A percentile compares a stretch with the other conserved stretches of the same genome.
Conservation (phyloP, 2,329 filamentous ascomycete genomes). For the Rhinocladiella similis region DNA sequence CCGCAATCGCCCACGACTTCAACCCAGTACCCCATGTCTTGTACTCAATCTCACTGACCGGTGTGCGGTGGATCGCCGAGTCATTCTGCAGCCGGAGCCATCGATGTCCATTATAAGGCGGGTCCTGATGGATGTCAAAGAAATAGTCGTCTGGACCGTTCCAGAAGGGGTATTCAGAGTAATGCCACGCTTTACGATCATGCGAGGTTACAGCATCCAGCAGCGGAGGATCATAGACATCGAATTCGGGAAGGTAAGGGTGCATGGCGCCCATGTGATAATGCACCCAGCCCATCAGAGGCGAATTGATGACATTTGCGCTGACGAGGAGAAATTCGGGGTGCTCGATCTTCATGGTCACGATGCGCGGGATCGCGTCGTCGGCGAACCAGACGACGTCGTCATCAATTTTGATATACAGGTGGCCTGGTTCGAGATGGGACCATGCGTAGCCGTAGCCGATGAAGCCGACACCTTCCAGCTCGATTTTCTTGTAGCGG, state of each 20-base stretch:
- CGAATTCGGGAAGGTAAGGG: conserved; percentile 54
- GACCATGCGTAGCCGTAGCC: conserved; percentile 31
- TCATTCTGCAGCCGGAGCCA: conserved; percentile 50
- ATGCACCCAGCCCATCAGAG: conserved; percentile 56
- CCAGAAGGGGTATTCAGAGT: conserved; percentile 38
- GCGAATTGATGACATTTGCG: conserved; percentile 59
- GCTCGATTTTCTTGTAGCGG: conserved; percentile 41
- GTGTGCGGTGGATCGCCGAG: conserved; percentile 45
- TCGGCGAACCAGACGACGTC: conserved; percentile 47
- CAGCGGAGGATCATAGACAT: conserved; percentile 7
- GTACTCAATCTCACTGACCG: conserved; percentile 52
- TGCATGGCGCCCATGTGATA: conserved; percentile 54
- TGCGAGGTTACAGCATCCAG: not conserved
- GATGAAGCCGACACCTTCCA: conserved; percentile 38
- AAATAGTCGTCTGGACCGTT: conserved; percentile 34
- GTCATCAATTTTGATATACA: conserved; percentile 50
- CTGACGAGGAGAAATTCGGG: conserved; percentile 54
- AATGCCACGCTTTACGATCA: conserved; percentile 34
- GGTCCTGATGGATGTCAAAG: conserved; percentile 33
- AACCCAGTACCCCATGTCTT: conserved; percentile 34
- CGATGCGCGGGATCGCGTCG: conserved; percentile 53
- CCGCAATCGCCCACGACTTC: conserved; percentile 32
- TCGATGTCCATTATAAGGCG: conserved; percentile 45
- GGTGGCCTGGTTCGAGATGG: conserved; percentile 33
- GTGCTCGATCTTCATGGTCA: conserved; percentile 54